Base-by-base conservation (phyloP, 1,284 basidiomycete genomes). In the Irpex sp. region DNA sequence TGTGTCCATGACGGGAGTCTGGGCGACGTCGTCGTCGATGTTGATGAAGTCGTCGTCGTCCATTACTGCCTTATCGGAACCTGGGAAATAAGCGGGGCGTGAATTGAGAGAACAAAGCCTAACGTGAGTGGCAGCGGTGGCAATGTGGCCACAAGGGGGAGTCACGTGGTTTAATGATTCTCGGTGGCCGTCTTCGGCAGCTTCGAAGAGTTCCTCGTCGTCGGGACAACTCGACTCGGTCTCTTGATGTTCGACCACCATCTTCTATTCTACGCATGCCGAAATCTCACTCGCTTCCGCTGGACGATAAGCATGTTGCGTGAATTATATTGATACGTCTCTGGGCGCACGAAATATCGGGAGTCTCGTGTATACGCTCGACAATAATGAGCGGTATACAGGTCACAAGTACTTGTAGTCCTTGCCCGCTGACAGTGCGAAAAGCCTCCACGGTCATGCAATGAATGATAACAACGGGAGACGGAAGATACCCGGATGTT, bases 21-120 rank as follows among this genome's bases (percentile, higher is more conserved):
- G 67, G 21, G 68, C 63, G 59, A 77, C 75, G 55, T 79, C 78
- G 71, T 87, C 86, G 69, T 87, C 85, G 19, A 87, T 80, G 56
- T 87, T 79, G 64, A 87, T 86, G 63, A 86, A 75, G 71, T 88
- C 85, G 59, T 87, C 84, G 67, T 87, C 84, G 14, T 63, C 59
- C 62, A 63, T 63, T 23, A 33, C 39, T 49, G 42, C 10, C 77
- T 16, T 23, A 54, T 8, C 18, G 12, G 52, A 28, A 16, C 18
- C 52, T 79, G 81, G 61, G 39, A 42, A 45, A 61, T 36, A 19
- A 28, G 19, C 23, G 39, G 52, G 33, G 52, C 8, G 52, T 35
- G 28, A 35, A 28, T 23, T 54, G 10, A 18, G 21, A 10, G 19
- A 51, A 51, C 48, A 51, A 51, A 51, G n/a, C 48, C 7, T 10